phyloP scores from a whole-genome alignment of 2,329 filamentous ascomycete genomes.

The Paraphaeosphaeria minitans region DNA sequence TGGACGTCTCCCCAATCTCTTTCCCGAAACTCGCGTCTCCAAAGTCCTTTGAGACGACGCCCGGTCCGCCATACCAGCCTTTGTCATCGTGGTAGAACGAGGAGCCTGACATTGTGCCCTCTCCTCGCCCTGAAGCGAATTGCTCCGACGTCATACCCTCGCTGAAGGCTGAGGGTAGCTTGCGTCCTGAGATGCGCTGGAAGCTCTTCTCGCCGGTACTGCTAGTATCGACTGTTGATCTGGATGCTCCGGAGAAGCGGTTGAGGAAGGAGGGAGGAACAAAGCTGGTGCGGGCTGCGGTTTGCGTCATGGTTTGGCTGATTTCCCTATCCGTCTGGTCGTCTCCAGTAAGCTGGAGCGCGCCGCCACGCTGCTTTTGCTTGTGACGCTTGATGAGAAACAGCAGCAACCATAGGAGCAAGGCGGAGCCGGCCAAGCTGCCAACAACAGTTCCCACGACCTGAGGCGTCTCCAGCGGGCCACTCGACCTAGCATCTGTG shows the following conservation, averaged over 20 bases:
- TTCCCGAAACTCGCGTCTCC: slow-evolving; percentile 26
- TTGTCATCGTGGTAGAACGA: slow-evolving; percentile 54
- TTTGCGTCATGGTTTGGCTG: slow-evolving; percentile 46
- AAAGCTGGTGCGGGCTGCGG: slow-evolving; percentile 43
- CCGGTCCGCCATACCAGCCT: slow-evolving; percentile 49
- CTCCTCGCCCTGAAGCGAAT: slow-evolving; percentile 28
- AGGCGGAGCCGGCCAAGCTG: slow-evolving; percentile 62
- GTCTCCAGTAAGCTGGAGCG: slow-evolving; percentile 38
- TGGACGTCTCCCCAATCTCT: slow-evolving; percentile 32
- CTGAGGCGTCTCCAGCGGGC: slow-evolving; percentile 54
- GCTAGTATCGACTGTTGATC: slow-evolving; percentile 44
- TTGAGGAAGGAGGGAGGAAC: slow-evolving; percentile 47
- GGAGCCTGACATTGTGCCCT: slow-evolving; percentile 42
- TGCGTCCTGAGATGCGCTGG: slow-evolving; percentile 54
- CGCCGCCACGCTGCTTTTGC: slow-evolving; percentile 35
- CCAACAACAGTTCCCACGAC: slow-evolving; percentile 68
- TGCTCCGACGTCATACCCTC: slow-evolving; percentile 53
- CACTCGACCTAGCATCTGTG: slow-evolving; percentile 14
- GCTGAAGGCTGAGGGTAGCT: slow-evolving; percentile 56
- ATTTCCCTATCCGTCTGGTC: slow-evolving; percentile 31
- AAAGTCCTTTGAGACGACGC: slow-evolving; percentile 27
- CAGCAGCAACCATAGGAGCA: slow-evolving; percentile 57
- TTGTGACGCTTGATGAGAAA: slow-evolving; percentile 60
- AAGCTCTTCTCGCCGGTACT: slow-evolving; percentile 51
- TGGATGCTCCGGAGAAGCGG: slow-evolving; percentile 47